Conservation (phyloP, 148 eudicot species). For the Diospyros kaki region DNA sequence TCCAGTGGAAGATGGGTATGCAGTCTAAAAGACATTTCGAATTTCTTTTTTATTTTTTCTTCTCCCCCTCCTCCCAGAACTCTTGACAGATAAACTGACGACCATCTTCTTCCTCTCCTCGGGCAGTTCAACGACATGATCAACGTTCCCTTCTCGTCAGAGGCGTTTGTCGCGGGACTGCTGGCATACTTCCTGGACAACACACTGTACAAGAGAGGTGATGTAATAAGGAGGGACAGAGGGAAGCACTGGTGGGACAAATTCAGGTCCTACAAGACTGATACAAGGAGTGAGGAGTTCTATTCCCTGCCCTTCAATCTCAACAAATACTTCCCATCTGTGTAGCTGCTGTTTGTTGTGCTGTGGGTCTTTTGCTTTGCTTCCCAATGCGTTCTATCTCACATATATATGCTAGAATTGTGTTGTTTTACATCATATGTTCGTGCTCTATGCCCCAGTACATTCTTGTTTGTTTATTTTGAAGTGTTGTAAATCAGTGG, state of each 20-base stretch:
- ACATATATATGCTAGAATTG: too few relatives aligned
- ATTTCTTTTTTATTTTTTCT: background rate
- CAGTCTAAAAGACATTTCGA: background rate
- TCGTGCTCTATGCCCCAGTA: too few relatives aligned
- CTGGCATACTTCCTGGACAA: constrained; percentile 83
- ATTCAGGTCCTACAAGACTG: constrained; percentile 51
- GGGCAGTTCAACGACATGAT: constrained; percentile 84
- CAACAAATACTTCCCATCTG: too few relatives aligned
- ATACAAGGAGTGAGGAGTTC: constrained; percentile 69
- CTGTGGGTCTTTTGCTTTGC: too few relatives aligned
- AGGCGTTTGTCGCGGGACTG: constrained; percentile 81
- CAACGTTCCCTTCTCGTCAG: constrained; percentile 87
- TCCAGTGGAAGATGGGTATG: constrained; percentile 82
- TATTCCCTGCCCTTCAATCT: constrained; percentile 32
- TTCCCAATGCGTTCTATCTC: too few relatives aligned
- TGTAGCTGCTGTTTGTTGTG: too few relatives aligned
- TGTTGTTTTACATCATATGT: too few relatives aligned
- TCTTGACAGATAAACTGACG: background rate
- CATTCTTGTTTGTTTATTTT: too few relatives aligned
- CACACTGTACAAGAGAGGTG: constrained; percentile 51
- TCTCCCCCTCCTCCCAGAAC: background rate
- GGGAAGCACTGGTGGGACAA: constrained; percentile 95
- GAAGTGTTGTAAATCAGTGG: too few relatives aligned
- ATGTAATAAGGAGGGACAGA: constrained; percentile 51
- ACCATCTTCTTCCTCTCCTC: constrained; percentile 2